phyloP scores from a whole-genome alignment of 495 filamentous ascomycete species.

The Apodospora peruviana region DNA sequence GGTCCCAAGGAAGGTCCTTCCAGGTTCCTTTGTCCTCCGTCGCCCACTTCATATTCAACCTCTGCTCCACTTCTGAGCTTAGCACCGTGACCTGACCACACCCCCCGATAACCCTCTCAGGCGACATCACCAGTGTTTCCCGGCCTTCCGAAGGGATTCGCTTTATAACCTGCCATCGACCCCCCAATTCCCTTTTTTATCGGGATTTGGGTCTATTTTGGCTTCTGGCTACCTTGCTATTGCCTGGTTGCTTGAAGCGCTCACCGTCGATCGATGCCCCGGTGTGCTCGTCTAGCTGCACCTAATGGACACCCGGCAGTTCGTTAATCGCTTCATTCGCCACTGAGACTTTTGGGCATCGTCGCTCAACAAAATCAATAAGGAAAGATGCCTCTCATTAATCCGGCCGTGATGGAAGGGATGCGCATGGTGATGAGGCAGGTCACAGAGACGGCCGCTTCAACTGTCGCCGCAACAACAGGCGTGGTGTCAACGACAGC shows the following conservation, averaged over 20 bases:
- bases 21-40: background rate
- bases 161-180: conserved; percentile 1
- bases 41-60: conserved; percentile 9
- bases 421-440: conserved; percentile 23
- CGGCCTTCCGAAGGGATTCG: conserved; percentile 12
- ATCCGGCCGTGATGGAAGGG: conserved; percentile 20
- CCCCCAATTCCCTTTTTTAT: background rate
- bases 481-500: background rate
- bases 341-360: conserved; percentile 10
- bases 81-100: background rate
- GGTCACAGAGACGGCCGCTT: background rate
- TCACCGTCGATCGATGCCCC: conserved; percentile 4
- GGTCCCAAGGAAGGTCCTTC: conserved; percentile 2
- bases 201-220: background rate
- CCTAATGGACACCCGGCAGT: conserved; percentile 24
- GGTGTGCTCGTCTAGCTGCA: background rate
- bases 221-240: background rate
- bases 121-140: conserved; percentile 18
- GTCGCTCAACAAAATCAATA: background rate
- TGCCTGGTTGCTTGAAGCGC: background rate
- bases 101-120: too few species aligned
- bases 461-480: conserved; percentile 1
- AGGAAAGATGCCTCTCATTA: conserved; percentile 23
- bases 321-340: conserved; percentile 13
- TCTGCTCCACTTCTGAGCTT: conserved; percentile 23